A percentile compares a stretch with the other conserved stretches of the same genome.
Conservation (phyloP, 345 rosid species). For the Sonneratia caseolaris region DNA sequence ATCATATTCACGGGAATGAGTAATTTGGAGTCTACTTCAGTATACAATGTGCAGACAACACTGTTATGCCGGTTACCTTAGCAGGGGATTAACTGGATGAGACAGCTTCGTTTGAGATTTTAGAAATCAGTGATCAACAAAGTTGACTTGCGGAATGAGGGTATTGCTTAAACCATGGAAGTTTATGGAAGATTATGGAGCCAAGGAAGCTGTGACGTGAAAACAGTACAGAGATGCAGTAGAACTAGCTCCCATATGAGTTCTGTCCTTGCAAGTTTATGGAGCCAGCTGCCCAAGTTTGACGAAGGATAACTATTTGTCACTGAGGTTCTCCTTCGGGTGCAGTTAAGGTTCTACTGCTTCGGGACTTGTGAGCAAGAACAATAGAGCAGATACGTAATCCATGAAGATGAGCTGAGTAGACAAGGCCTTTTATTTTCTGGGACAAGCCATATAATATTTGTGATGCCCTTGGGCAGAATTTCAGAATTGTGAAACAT, state of each 20-base stretch:
- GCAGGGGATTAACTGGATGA: not conserved
- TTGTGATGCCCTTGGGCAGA: not conserved
- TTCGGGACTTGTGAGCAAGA: not conserved
- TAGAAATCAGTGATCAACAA: not conserved
- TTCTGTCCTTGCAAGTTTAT: too few relatives aligned
- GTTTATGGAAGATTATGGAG: too few relatives aligned
- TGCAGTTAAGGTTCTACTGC: too few relatives aligned
- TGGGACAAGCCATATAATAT: not conserved
- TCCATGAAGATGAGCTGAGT: not conserved
- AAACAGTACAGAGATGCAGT: not conserved
- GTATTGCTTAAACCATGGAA: not conserved
- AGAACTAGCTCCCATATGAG: too few relatives aligned
- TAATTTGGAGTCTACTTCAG: too few relatives aligned
- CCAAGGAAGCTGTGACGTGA: not conserved
- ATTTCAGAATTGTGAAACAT: not conserved
- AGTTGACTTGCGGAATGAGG: not conserved
- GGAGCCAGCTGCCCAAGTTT: too few relatives aligned
- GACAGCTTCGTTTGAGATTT: not conserved
- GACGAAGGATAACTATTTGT: not conserved
- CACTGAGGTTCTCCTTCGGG: not conserved
- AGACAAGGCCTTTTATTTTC: not conserved
- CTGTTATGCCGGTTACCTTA: too few relatives aligned
- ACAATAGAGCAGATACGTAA: not conserved
- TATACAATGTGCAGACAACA: too few relatives aligned
- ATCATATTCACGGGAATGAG: not conserved